These are phyloP conservation scores for Melocanna baccifera DNA, from an alignment of 176 grass and related monocot genomes.

Conservation along the genomic window DNA sequence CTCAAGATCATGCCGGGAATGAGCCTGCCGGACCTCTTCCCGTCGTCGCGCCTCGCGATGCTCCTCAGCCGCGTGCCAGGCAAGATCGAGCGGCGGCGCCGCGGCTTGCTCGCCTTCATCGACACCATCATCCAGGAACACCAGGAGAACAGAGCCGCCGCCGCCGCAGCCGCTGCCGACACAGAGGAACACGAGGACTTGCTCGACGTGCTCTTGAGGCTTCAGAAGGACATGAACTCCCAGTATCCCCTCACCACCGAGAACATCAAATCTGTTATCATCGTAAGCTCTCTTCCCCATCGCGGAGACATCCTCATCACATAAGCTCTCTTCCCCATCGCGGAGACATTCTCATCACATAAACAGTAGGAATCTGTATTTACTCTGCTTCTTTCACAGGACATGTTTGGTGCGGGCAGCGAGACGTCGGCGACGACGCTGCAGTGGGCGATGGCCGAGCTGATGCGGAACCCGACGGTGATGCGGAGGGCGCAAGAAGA, in stretches of 20 bases:
- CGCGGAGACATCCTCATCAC: too few species aligned
- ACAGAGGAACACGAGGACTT: constrained; percentile 25
- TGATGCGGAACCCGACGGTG: constrained; percentile 1
- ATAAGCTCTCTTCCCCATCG: constrained; percentile 2
- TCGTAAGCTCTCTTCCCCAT: constrained; percentile 10
- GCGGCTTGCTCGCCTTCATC: neutral
- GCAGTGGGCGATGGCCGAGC: constrained; percentile 42
- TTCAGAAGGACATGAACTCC: constrained; percentile 19
- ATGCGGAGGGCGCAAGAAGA: constrained; percentile 34
- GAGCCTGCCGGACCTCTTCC: constrained; percentile 46
- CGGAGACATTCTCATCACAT: neutral
- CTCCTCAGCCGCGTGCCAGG: neutral
- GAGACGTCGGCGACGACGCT: constrained; percentile 27
- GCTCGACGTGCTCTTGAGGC: constrained; percentile 30
- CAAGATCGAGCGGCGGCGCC: neutral
- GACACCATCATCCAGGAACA: constrained; percentile 12
- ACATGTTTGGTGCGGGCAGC: constrained; percentile 32
- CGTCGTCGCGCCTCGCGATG: constrained; percentile 28
- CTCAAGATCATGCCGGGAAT: constrained; percentile 14
- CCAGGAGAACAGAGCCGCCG: neutral
- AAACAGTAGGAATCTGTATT: neutral
- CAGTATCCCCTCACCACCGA: constrained; percentile 23
- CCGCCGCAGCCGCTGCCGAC: neutral
- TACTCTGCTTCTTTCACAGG: neutral
- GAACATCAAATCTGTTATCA: constrained; percentile 21